Base-by-base conservation (phyloP, 2,329 filamentous ascomycete genomes). In the Gaeumannomyces tritici region DNA sequence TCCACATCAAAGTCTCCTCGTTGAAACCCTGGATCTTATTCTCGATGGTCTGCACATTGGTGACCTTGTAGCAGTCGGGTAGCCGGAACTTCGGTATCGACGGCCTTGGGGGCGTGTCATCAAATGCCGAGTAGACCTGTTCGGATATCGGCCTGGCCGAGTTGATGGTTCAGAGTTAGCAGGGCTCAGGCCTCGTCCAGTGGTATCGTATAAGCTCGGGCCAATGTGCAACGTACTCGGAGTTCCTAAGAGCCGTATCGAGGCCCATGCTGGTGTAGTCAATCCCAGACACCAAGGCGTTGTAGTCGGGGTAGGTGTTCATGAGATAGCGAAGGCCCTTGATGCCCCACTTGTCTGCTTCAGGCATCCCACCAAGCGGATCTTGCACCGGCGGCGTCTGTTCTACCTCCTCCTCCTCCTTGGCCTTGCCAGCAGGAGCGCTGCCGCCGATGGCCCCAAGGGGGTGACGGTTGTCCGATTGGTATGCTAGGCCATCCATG, bases 1-100 rank as follows among this genome's bases (percentile, higher is more conserved):
- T 88, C 80, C 83, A 87, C 72, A 89, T 84, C 59, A 89, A 74
- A 0, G 86, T 87, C 72, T 89, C 86, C 65, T 89, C 86, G 66
- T 87, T 88, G 73, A 89, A 88, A 65, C 81, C 87, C 55, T 78
- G 77, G 59, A 88, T 85, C 72, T 88, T 88, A 67, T 79, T 84
- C 65, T 88, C 84, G 61, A 89, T 81, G 3, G 83, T 79, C 66
- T 86, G 84, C 29, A 87, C 84, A 65, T 89, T 89, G 65, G 80
- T 85, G 42, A 89, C 86, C 61, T 80, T 82, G 69, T 89, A 89
- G 72, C 86, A 89, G 57, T 89, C 86, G 0, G 86, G 86, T 33
- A 88, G 73, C 15, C 78, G 79, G 65, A 82, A 85, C 62, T 81
- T 82, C 27, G 81, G 80, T 35, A 86, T 76, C 4, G 81, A 77